Base-by-base conservation (phyloP, 352 stramenopile genomes). In the Pythium aphanidermatum region DNA sequence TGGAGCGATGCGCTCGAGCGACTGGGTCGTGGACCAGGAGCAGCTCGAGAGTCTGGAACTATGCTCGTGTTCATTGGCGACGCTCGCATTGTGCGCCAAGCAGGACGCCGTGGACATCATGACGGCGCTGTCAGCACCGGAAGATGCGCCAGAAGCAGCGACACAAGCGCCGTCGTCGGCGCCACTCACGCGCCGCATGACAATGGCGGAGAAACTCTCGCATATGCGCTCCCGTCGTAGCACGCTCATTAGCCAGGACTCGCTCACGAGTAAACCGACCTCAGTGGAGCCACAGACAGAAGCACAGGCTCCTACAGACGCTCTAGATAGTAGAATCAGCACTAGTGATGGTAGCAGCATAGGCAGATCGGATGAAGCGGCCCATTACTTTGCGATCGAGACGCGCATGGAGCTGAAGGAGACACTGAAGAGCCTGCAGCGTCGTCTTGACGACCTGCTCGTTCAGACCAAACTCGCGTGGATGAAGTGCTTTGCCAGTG, bases 361-460 rank as follows among this genome's bases (percentile, higher is more conserved):
- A n/a, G n/a, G n/a, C n/a, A n/a, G n/a, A n/a, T n/a, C n/a, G n/a
- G 58, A 63, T 26, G 58, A 67, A 50, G 46, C 63, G 44, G 60
- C 46, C 21, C 63, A 71, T 39, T 85, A 69, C 34, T 78, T 85
- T 50, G 55, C 63, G 23, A 81, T 87, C 39, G 70, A 86, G 57
- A 83, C 68, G 37, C 65, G 72, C 1, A 39, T 77, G 13, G 61
- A 78, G 32, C 63, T 83, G 32, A 72, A 74, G 37, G 46, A 74
- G 25, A 58, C 60, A 5, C 58, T 86, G 4, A 35, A 31, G 4
- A 55, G 41, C 11, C 52, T 83, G 24, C 73, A 84, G 33, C 29
- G 44, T 5, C 46, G 68, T 26, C 62, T 86, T 9, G 42, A 48
- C 7, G 47, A 51, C 10, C 49, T 82, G 30, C 51, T 88, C 3